Base-by-base conservation (phyloP, 352 stramenopile species). In the Sclerospora graminicola region DNA sequence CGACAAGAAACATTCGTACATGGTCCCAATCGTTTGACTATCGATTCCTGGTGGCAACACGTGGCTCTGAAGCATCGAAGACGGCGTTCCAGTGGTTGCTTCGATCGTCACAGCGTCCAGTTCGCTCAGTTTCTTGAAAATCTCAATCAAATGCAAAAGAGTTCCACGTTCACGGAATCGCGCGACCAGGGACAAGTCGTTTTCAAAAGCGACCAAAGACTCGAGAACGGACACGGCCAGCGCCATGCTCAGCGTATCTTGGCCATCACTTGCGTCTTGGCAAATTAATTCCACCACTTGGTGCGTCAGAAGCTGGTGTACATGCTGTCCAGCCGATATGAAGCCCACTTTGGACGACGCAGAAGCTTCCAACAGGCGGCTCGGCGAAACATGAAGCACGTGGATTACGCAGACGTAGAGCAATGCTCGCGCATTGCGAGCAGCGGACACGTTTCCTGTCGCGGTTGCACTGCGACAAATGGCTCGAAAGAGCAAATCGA, bases 1-100 rank as follows among this genome's bases (percentile, higher is more conserved):
- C 39, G 80, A 92, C 34, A 92, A 53, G 18, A 89, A 84, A 33
- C 73, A 85, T 50, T 86, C 73, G 60, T 89, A 85, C 51, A 89
- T 84, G 0, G 77, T 82, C 29, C 75, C 75, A 47, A 89, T 77
- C 8, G 78, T 86, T 15, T 70, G 65, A 1, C 64, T 45, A 47
- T 86, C 77, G 36, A 89, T 64, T 16, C 66, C 71, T 2, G 51
- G 48, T 2, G 50, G 62, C 23, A 82, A 57, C 19, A 63, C 54
- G n/a, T 53, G 70, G 21, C 46, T 82, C 46, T 63, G 71, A 26
- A 68, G 51, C 30, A 51, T 66, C 20, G 50, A 53, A n/a, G n/a
- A n/a, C 14, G 41, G 43, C 30, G 72, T 51, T 4, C 49, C 61
- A 23, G 57, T 55, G 26, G 53, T 63, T 8, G 61, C 66, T 36